These are phyloP conservation scores for Goffeauzyma gilvescens DNA, from an alignment of 768 basidiomycete genomes.

Conservation along the genomic window DNA sequence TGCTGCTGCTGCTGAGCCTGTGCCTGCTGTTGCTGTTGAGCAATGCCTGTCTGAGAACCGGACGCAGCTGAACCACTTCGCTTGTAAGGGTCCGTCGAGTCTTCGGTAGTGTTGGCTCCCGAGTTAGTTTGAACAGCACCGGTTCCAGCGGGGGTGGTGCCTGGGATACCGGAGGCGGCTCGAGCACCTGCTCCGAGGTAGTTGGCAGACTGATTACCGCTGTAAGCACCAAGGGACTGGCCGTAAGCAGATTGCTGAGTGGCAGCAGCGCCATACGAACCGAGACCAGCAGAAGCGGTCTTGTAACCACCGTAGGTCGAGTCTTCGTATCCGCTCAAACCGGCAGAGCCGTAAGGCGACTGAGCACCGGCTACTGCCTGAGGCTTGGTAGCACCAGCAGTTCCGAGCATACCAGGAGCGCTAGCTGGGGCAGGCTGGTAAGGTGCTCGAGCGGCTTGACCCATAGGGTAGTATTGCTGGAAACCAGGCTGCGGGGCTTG, in stretches of 20 bases:
- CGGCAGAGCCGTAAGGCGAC: slow-evolving; percentile 25
- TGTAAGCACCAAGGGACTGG: too few relatives aligned
- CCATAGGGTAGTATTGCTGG: slow-evolving; percentile 30
- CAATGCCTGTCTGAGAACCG: neutral
- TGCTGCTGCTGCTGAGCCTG: slow-evolving; percentile 11
- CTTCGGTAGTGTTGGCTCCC: slow-evolving; percentile 16
- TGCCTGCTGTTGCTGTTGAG: slow-evolving; percentile 9
- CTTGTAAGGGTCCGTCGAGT: slow-evolving; percentile 17
- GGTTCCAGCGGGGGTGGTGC: slow-evolving; percentile 3
- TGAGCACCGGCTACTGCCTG: slow-evolving; percentile 12
- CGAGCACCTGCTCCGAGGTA: slow-evolving; percentile 18
- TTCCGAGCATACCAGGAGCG: slow-evolving; percentile 16
- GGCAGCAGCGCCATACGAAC: neutral
- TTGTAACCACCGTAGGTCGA: slow-evolving; percentile 5
- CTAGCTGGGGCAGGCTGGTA: slow-evolving; percentile 14
- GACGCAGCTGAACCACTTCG: neutral
- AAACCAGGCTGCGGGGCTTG: slow-evolving; percentile 28
- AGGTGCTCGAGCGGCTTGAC: slow-evolving; percentile 18
- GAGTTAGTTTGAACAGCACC: slow-evolving; percentile 10
- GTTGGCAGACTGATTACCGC: slow-evolving; percentile 6
- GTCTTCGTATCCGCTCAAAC: slow-evolving; percentile 6
- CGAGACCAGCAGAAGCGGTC: neutral
- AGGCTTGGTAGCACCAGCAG: slow-evolving; percentile 19
- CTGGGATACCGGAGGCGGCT: slow-evolving; percentile 4
- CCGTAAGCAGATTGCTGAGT: too few relatives aligned